These are phyloP conservation scores for Articulospora tetracladia DNA, from an alignment of 495 filamentous ascomycete species.

Conservation along the genomic window DNA sequence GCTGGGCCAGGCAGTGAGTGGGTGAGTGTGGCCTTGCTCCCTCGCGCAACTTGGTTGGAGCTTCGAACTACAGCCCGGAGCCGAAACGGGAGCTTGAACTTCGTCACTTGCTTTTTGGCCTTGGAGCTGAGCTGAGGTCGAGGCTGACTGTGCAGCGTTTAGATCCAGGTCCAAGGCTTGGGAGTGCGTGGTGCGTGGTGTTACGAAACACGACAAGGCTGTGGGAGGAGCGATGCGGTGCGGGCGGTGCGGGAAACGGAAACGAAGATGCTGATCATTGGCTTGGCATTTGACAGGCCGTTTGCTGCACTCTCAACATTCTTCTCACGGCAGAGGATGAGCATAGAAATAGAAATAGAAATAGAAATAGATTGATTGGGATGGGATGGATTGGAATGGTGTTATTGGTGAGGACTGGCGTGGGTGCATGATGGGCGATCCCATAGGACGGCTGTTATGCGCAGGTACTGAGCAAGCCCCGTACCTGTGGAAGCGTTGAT, in stretches of 20 bases:
- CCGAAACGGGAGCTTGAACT: too few species aligned
- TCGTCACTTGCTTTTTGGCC: not conserved
- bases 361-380: too few species aligned
- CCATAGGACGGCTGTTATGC: not conserved
- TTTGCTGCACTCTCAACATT: too few species aligned
- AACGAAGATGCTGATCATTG: not conserved
- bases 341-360: too few species aligned
- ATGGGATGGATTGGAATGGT: too few species aligned
- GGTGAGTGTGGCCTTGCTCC: not conserved
- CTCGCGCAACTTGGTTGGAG: not conserved
- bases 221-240: not conserved
- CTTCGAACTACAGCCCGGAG: too few species aligned
- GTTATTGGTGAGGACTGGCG: too few species aligned
- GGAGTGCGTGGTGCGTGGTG: too few species aligned
- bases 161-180: not conserved
- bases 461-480: conserved; percentile 2
- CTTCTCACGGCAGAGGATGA: not conserved
- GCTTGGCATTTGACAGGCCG: not conserved
- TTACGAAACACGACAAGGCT: not conserved
- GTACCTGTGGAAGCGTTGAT: not conserved
- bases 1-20: not conserved
- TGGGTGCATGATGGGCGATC: conserved; percentile 8
- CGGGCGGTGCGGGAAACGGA: not conserved
- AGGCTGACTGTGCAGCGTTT: too few species aligned
- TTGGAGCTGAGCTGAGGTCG: not conserved